Conservation (phyloP, 805 yeast genomes). For the Pichia ethanolica region DNA sequence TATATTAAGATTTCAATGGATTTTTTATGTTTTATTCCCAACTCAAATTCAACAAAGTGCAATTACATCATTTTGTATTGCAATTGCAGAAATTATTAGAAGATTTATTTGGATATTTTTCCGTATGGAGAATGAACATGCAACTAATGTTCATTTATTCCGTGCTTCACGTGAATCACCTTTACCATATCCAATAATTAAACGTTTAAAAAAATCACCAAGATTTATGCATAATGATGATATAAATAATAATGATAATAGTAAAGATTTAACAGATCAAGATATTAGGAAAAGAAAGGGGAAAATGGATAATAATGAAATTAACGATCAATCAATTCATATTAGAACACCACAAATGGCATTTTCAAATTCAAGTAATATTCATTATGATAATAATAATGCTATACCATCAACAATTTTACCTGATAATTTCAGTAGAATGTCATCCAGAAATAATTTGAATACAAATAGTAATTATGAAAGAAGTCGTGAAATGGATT, state of each 20-base stretch:
- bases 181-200: conserved; percentile 58
- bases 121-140: conserved; percentile 95
- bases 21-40: conserved; percentile 76
- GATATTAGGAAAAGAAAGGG: conserved; percentile 58
- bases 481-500: no score
- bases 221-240: background rate
- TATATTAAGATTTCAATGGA: conserved; percentile 81
- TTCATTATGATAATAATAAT: background rate
- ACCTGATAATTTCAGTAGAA: background rate
- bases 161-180: conserved; percentile 86
- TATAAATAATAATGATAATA: conserved; percentile 86
- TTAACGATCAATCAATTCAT: background rate
- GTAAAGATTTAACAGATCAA: conserved; percentile 93
- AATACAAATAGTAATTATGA: background rate
- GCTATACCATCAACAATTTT: background rate
- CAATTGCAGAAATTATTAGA: conserved; percentile 72
- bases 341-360: conserved; percentile 3
- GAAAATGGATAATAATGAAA: background rate
- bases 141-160: conserved; percentile 76
- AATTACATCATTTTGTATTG: conserved; percentile 73
- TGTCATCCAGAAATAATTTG: background rate
- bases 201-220: background rate
- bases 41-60: conserved; percentile 81
- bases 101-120: conserved; percentile 86
- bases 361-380: background rate